A percentile compares a stretch with the other conserved stretches of the same genome.
Evolutionary conservation across 495 filamentous ascomycete species (phyloP).

Genomic region (Penicillium dipodomyicola): DNA sequence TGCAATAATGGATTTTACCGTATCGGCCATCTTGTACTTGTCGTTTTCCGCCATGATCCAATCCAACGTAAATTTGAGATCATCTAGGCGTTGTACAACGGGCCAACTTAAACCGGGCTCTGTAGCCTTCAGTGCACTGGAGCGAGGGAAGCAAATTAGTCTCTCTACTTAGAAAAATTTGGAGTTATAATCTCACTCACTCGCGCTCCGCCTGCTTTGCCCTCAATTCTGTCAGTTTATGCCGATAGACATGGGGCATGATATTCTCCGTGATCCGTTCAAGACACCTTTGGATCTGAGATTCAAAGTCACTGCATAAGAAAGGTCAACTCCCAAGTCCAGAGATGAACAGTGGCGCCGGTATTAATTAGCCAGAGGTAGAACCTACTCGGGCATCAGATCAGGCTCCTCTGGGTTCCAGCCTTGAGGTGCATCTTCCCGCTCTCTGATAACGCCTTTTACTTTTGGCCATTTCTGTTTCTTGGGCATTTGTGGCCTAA

Average conservation of each 20-base stretch:
- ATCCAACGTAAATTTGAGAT: not conserved
- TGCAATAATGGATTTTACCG: not conserved
- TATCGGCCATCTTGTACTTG: not conserved
- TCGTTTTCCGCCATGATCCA: not conserved
- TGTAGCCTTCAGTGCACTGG: not conserved
- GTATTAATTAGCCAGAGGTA: not conserved
- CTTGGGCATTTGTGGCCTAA: not conserved
- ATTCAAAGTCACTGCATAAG: constrained; percentile 11
- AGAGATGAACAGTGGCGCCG: not conserved
- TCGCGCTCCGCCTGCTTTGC: not conserved
- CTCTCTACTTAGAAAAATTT: not conserved
- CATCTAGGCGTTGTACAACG: not conserved
- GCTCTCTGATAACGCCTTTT: not conserved
- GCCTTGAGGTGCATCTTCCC: constrained; percentile 2
- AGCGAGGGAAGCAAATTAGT: not conserved
- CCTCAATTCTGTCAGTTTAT: constrained; percentile 1
- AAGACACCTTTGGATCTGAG: constrained; percentile 13
- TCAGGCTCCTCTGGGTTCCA: constrained; percentile 14
- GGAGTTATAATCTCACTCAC: not conserved
- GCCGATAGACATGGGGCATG: constrained; percentile 14
- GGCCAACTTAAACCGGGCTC: not conserved
- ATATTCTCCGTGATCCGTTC: constrained; percentile 16
- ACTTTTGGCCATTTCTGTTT: not conserved
- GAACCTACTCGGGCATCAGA: constrained; percentile 9
- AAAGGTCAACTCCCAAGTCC: too few relatives aligned